Evolutionary conservation across 2,329 filamentous ascomycete genomes (phyloP).

Genomic region (Polychaeton citri): DNA sequence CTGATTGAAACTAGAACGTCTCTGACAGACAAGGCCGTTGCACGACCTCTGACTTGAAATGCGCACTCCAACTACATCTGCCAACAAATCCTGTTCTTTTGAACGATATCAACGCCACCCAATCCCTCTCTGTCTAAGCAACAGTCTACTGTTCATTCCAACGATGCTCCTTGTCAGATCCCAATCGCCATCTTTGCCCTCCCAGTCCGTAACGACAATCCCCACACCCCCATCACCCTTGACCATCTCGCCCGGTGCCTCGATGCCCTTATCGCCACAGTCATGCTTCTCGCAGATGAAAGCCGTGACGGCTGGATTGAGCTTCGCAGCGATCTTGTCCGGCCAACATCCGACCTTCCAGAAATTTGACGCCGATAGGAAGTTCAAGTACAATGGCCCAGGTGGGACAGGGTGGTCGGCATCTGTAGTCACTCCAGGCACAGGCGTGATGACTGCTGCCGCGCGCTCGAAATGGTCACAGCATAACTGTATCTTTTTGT

Average conservation of each 20-base stretch:
- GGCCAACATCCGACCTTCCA: conserved; percentile 90
- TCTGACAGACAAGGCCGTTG: too few relatives aligned
- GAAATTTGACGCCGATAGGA: conserved; percentile 83
- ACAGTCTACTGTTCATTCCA: conserved; percentile 60
- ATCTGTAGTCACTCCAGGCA: conserved; percentile 29
- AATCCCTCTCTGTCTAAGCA: not conserved
- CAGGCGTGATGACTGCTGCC: conserved; percentile 20
- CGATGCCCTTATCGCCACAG: conserved; percentile 15
- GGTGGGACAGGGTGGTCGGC: conserved; percentile 27
- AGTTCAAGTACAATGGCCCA: conserved; percentile 73
- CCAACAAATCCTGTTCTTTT: too few relatives aligned
- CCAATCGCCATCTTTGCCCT: conserved; percentile 78
- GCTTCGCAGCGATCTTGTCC: conserved; percentile 72
- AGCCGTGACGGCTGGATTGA: conserved; percentile 63
- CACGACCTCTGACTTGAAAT: too few relatives aligned
- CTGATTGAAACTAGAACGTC: too few relatives aligned
- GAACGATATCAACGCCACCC: not conserved
- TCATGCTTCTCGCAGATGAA: conserved; percentile 44
- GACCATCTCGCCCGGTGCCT: conserved; percentile 13
- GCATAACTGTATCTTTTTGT: conserved; percentile 63
- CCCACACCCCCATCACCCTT: conserved; percentile 54
- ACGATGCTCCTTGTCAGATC: conserved; percentile 77
- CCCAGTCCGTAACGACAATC: conserved; percentile 87
- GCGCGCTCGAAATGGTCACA: conserved; percentile 67
- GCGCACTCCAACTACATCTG: too few relatives aligned